These are phyloP conservation scores for Ophidiomyces ophidiicola DNA, from an alignment of 2,329 filamentous ascomycete species.

Conservation along the genomic window DNA sequence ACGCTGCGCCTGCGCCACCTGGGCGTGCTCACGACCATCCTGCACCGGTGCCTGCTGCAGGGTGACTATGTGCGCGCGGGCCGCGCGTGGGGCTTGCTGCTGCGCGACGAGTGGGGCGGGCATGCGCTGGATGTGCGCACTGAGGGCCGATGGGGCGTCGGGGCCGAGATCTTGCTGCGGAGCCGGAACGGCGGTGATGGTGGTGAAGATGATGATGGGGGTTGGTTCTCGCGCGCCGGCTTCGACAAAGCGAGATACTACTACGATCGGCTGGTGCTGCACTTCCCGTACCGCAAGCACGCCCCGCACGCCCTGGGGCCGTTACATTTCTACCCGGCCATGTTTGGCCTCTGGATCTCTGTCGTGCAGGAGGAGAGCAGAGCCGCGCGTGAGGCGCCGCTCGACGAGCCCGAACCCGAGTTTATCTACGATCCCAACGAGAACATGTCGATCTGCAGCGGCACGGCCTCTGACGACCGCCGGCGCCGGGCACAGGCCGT, in stretches of 20 bases:
- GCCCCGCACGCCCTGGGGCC: slow-evolving; percentile 50
- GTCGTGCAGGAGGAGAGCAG: slow-evolving; percentile 52
- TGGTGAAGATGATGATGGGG: slow-evolving; percentile 11
- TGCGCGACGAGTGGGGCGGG: slow-evolving; percentile 49
- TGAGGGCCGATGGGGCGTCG: slow-evolving; percentile 66
- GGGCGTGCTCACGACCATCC: slow-evolving; percentile 52
- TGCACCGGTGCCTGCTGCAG: slow-evolving; percentile 60
- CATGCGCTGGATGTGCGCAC: slow-evolving; percentile 54
- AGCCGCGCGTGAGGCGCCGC: slow-evolving; percentile 32
- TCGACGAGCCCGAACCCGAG: slow-evolving; percentile 17
- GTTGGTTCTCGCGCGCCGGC: slow-evolving; percentile 36
- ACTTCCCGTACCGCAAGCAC: slow-evolving; percentile 57
- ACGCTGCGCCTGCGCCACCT: slow-evolving; percentile 44
- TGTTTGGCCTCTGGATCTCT: slow-evolving; percentile 73
- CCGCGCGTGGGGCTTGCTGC: slow-evolving; percentile 61
- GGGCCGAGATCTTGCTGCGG: slow-evolving; percentile 70
- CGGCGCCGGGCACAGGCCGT: slow-evolving; percentile 27
- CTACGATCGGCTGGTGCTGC: slow-evolving; percentile 65
- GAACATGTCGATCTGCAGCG: slow-evolving; percentile 18
- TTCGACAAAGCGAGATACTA: slow-evolving; percentile 53
- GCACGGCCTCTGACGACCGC: slow-evolving; percentile 16
- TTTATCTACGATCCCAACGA: slow-evolving; percentile 19
- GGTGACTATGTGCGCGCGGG: slow-evolving; percentile 60
- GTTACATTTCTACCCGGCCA: slow-evolving; percentile 66
- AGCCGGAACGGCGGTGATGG: slow-evolving; percentile 17